Evolutionary conservation across 768 basidiomycete genomes (phyloP), one percentile per base, ranked within the genome.

Genomic region (Auricularia cornea): DNA sequence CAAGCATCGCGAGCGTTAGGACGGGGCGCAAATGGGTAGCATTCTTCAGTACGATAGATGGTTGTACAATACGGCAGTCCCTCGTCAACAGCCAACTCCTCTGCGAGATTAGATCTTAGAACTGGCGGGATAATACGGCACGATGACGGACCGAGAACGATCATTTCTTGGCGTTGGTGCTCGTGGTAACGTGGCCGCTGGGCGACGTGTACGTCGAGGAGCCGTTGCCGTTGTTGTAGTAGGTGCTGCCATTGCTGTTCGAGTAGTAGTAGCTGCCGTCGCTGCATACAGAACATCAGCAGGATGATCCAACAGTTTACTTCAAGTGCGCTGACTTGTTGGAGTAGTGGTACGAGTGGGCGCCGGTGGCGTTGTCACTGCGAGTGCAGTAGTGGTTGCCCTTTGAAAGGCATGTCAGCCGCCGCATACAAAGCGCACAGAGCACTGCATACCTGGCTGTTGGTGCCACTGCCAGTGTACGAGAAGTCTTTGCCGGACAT

Each of bases 211-310:
- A 85, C 61, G 77, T 72, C 23, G 80, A 70, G 65, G 74, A 69
- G 0, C 85, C 85, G 16, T 16, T 63, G 0, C 83, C 83, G 41
- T 52, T 78, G 72, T 85, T 79, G 69, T 86, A 81, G 70, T 88
- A 52, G 1, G 23, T 57, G 28, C 28, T 29, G 54, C 54, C 54
- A 26, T 57, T 29, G 18, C 23, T 14, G 54, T 57, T 57, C 28
- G 23, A 28, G 54, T 57, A 57, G 28, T 57, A 57, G 54, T 57
- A 57, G 28, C 28, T 29, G 54, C 54, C 54, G 54, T 57, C 28
- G 6, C 44, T 48, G 44, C 10, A 23, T 18, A 48, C 6, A 16
- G 20, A 18, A 20, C 20, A 23, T 48, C 44, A 48, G 16, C 44
- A 48, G 23, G 18, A 20, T 1, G 20, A 11, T 10, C 44, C 6